A percentile compares a stretch with the other conserved stretches of the same genome.
These are phyloP conservation scores for Neurospora tetraspora DNA, from an alignment of 495 filamentous ascomycete genomes.

Conservation along the genomic window DNA sequence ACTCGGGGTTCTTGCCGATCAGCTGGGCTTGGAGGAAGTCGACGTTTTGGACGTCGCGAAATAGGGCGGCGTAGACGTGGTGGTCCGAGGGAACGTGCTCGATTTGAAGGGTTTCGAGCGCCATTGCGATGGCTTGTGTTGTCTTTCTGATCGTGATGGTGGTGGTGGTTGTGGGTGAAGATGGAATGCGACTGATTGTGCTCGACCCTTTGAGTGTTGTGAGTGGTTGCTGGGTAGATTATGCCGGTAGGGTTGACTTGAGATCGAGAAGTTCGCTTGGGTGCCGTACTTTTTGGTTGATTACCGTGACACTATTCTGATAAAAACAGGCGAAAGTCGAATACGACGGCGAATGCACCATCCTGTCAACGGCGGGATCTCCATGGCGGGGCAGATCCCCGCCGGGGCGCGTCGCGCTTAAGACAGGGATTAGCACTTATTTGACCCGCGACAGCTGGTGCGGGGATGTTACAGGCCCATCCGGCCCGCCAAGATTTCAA, in stretches of 20 bases:
- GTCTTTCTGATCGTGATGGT: background rate
- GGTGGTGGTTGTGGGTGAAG: background rate
- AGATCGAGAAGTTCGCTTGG: background rate
- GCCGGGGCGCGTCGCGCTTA: background rate
- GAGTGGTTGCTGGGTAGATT: background rate
- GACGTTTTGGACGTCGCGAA: constrained; percentile 66
- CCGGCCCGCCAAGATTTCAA: background rate
- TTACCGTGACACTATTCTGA: background rate
- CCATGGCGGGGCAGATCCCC: background rate
- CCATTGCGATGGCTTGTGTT: constrained; percentile 1
- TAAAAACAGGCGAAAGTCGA: background rate
- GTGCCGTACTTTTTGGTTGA: background rate
- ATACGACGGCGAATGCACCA: background rate
- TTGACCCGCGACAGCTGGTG: background rate
- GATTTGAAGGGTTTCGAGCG: constrained; percentile 47
- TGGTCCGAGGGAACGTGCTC: constrained; percentile 59
- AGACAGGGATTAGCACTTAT: background rate
- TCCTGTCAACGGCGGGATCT: background rate
- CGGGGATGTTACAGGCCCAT: background rate
- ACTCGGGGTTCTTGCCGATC: constrained; percentile 66
- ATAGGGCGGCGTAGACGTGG: constrained; percentile 61
- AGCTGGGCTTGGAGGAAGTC: constrained; percentile 70
- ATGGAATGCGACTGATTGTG: background rate
- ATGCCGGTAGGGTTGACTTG: background rate
- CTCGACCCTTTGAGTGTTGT: background rate